These are phyloP conservation scores for Colletotrichum incanum DNA, from an alignment of 2,329 filamentous ascomycete species.

Conservation along the genomic window DNA sequence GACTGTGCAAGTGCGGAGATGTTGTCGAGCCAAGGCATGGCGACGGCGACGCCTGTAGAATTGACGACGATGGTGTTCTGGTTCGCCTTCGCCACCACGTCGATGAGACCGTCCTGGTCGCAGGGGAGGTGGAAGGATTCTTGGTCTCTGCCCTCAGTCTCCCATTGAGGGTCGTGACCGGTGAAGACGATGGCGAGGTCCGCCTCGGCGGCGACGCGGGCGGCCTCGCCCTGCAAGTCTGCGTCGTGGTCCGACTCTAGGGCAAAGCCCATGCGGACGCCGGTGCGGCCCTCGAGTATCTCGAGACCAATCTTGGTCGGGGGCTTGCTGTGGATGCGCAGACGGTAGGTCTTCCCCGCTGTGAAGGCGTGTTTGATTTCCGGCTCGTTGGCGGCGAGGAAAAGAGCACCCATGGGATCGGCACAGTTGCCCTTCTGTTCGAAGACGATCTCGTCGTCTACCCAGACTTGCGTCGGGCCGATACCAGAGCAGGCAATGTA, in stretches of 20 bases:
- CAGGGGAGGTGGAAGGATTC: constrained; percentile 59
- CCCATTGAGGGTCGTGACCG: constrained; percentile 69
- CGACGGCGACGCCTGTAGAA: constrained; percentile 76
- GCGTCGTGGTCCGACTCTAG: constrained; percentile 60
- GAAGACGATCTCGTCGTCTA: constrained; percentile 51
- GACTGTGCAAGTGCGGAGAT: constrained; percentile 75
- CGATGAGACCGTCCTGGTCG: constrained; percentile 79
- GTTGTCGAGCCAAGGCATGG: constrained; percentile 69
- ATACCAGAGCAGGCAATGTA: constrained; percentile 53
- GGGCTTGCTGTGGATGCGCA: constrained; percentile 51
- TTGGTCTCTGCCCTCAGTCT: constrained; percentile 73
- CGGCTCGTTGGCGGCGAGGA: constrained; percentile 51
- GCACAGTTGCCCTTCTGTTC: constrained; percentile 52
- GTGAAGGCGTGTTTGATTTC: constrained; percentile 48
- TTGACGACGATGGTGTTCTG: constrained; percentile 76
- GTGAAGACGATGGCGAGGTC: constrained; percentile 75
- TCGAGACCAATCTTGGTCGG: constrained; percentile 50
- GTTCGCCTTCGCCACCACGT: constrained; percentile 70
- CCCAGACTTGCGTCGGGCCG: constrained; percentile 50
- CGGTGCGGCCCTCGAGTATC: constrained; percentile 52
- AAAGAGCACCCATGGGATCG: constrained; percentile 55
- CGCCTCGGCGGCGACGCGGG: constrained; percentile 59
- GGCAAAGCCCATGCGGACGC: constrained; percentile 53
- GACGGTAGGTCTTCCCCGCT: constrained; percentile 52
- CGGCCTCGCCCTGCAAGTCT: constrained; percentile 66